Conservation (phyloP, 192 early-diverging fungal species). For the Diversispora epigaea region DNA sequence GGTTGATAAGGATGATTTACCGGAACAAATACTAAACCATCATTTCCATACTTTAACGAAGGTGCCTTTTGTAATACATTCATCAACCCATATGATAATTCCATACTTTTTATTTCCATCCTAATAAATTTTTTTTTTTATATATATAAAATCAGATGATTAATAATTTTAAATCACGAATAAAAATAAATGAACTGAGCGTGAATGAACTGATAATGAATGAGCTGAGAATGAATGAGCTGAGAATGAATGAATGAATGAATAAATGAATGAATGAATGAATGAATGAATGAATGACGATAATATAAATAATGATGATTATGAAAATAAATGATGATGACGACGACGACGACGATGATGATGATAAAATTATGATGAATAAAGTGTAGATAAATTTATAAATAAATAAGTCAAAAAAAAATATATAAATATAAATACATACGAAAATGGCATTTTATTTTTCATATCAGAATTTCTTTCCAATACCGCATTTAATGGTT, state of each 20-base stretch:
- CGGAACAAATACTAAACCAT: constrained; percentile 70
- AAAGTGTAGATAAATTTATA: not conserved
- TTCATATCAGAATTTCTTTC: constrained; percentile 39
- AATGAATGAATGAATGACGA: too few species aligned
- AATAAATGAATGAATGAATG: too few species aligned
- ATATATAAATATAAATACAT: constrained; percentile 1
- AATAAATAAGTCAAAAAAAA: not conserved
- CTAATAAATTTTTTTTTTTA: constrained; percentile 35
- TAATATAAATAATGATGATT: too few species aligned
- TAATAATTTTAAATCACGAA: too few species aligned
- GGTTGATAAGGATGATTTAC: constrained; percentile 52
- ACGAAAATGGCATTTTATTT: constrained; percentile 57
- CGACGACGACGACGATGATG: too few species aligned
- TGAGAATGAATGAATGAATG: too few species aligned
- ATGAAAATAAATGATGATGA: too few species aligned
- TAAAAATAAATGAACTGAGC: too few species aligned
- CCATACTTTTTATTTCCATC: constrained; percentile 55
- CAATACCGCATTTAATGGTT: constrained; percentile 51
- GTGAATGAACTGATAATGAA: too few species aligned
- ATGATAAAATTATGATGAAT: too few species aligned
- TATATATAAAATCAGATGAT: not conserved
- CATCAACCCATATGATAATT: constrained; percentile 50
- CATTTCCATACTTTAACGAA: constrained; percentile 58
- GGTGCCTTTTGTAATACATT: constrained; percentile 60
- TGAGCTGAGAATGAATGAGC: too few species aligned